phyloP scores from a whole-genome alignment of 2,329 filamentous ascomycete genomes.

The Talaromyces sp. region DNA sequence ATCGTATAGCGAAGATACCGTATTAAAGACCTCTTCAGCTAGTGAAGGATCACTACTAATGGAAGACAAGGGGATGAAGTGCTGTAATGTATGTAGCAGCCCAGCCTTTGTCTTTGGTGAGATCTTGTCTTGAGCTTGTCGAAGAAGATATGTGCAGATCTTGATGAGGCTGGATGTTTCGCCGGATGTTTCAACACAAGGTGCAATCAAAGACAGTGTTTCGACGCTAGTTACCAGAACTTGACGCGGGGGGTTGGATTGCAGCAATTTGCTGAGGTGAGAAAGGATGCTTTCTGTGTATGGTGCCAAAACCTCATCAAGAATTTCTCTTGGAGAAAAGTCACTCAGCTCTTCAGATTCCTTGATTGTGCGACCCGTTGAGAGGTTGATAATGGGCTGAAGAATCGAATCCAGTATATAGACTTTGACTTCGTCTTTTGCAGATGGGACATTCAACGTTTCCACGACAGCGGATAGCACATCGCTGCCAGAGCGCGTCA shows the following conservation, averaged over 20 bases:
- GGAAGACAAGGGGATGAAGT: slow-evolving; percentile 66
- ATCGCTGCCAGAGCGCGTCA: slow-evolving; percentile 54
- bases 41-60: slow-evolving; percentile 52
- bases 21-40: slow-evolving; percentile 62
- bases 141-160: slow-evolving; percentile 73
- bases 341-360: slow-evolving; percentile 43
- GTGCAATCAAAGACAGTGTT: slow-evolving; percentile 69
- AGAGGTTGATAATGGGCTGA: slow-evolving; percentile 59
- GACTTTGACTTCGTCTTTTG: slow-evolving; percentile 79
- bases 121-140: slow-evolving; percentile 77
- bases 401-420: slow-evolving; percentile 72
- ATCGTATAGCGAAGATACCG: slow-evolving; percentile 75
- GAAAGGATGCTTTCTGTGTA: slow-evolving; percentile 62
- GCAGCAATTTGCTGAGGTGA: slow-evolving; percentile 47
- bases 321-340: slow-evolving; percentile 34
- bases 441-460: slow-evolving; percentile 64
- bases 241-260: slow-evolving; percentile 60
- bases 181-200: slow-evolving; percentile 57
- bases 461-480: slow-evolving; percentile 68
- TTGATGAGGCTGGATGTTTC: slow-evolving; percentile 71
- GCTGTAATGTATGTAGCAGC: slow-evolving; percentile 71
- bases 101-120: slow-evolving; percentile 76
- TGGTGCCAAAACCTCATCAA: slow-evolving; percentile 37
- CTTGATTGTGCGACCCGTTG: slow-evolving; percentile 47
- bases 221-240: slow-evolving; percentile 74